phyloP scores from a whole-genome alignment of 257 asterid genomes.

The Paraleonurus japonicus region DNA sequence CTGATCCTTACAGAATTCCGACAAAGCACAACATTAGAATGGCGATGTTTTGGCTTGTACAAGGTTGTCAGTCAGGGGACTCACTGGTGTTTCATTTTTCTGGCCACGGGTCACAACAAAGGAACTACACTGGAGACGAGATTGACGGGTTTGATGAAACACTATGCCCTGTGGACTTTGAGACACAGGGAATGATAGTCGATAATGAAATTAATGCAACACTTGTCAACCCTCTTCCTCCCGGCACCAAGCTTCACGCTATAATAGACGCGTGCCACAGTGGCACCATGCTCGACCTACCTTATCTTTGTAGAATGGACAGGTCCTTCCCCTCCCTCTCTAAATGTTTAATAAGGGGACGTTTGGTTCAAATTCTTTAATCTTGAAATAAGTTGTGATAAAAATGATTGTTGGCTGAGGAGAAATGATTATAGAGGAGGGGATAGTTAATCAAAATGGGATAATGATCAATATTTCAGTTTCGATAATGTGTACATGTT shows the following conservation, averaged over 20 bases:
- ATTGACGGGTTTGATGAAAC: slow-evolving; percentile 96
- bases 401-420: no score
- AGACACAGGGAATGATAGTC: slow-evolving; percentile 75
- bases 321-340: slow-evolving; percentile 43
- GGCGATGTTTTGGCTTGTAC: slow-evolving; percentile 92
- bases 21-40: slow-evolving; percentile 84
- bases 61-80: slow-evolving; percentile 91
- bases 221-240: slow-evolving; percentile 78
- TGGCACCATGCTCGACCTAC: slow-evolving; percentile 86
- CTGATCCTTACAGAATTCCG: slow-evolving; percentile 74
- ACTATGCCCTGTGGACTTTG: slow-evolving; percentile 75
- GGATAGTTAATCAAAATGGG: no score
- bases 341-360: no score
- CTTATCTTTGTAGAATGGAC: slow-evolving; percentile 90
- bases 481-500: neutral
- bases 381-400: no score
- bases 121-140: slow-evolving; percentile 84
- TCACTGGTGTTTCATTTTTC: slow-evolving; percentile 91
- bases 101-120: slow-evolving; percentile 89
- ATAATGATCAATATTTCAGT: no score
- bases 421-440: no score
- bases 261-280: slow-evolving; percentile 95
- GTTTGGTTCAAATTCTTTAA: no score
- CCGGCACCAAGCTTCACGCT: slow-evolving; percentile 90
- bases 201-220: slow-evolving; percentile 83